Evolutionary conservation across 164 flowering plant species (phyloP).

Genomic region (Protea cynaroides): DNA sequence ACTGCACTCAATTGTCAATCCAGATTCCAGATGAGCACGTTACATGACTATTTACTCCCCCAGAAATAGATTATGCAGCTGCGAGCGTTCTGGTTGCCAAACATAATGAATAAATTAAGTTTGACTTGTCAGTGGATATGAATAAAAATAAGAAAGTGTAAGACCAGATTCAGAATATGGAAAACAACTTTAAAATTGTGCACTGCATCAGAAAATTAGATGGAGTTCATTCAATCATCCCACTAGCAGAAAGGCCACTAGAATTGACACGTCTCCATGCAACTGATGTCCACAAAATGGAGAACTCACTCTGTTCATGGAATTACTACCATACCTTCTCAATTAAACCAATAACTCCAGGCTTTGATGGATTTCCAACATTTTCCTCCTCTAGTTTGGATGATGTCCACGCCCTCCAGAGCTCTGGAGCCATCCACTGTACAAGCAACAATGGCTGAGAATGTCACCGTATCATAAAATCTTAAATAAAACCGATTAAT

Average conservation of each 20-base stretch:
- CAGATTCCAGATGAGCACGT: constrained; percentile 90
- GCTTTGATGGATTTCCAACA: constrained; percentile 57
- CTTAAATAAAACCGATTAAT: no score
- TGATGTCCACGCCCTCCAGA: constrained; percentile 79
- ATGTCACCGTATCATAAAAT: no score
- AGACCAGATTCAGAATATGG: no score
- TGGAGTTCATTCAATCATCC: neutral
- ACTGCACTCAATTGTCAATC: constrained; percentile 74
- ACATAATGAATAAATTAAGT: neutral
- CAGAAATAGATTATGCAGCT: constrained; percentile 75
- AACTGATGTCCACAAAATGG: neutral
- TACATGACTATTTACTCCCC: constrained; percentile 71
- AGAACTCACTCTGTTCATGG: neutral
- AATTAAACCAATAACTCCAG: constrained; percentile 75
- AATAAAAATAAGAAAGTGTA: neutral
- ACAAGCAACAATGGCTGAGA: no score
- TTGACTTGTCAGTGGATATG: neutral
- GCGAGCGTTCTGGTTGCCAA: constrained; percentile 83
- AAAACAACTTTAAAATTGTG: neutral
- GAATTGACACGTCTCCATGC: neutral
- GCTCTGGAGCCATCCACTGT: no score
- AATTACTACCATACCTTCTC: constrained; percentile 48
- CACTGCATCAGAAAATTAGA: neutral
- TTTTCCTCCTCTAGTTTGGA: constrained; percentile 89
- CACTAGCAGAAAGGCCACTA: neutral